These are phyloP conservation scores for Chaetomiaceae sp. DNA, from an alignment of 2,329 filamentous ascomycete species.

Conservation along the genomic window DNA sequence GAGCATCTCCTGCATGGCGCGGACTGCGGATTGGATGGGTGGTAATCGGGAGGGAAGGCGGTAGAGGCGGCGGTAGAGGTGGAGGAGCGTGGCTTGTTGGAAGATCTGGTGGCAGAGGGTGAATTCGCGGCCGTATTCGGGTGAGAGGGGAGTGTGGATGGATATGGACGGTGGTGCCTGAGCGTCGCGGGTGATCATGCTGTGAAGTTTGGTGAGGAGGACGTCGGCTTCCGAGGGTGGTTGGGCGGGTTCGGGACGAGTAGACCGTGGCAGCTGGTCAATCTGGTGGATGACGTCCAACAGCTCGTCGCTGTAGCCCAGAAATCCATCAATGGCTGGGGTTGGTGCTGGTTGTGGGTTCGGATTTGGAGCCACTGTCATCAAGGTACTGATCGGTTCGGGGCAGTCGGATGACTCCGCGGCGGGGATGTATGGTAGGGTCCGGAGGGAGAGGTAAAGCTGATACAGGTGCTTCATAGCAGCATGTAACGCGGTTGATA, in stretches of 20 bases:
- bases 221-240: conserved; percentile 17
- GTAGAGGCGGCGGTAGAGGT: conserved; percentile 19
- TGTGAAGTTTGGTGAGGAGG: conserved; percentile 18
- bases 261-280: conserved; percentile 10
- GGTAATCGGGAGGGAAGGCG: conserved; percentile 13
- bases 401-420: background rate
- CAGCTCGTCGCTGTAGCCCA: conserved; percentile 22
- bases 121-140: conserved; percentile 17
- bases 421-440: conserved; percentile 19
- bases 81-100: conserved; percentile 21
- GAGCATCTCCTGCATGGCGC: conserved; percentile 15
- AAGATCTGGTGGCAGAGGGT: conserved; percentile 20
- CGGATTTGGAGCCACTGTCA: background rate
- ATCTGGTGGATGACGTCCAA: conserved; percentile 20
- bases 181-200: conserved; percentile 20
- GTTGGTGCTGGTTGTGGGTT: background rate
- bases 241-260: background rate
- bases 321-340: conserved; percentile 21
- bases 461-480: conserved; percentile 23
- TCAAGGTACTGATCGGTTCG: background rate
- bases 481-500: conserved; percentile 4
- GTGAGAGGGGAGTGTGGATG: conserved; percentile 11
- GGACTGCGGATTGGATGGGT: conserved; percentile 10
- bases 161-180: conserved; percentile 12
- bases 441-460: conserved; percentile 21